phyloP scores from a whole-genome alignment of 768 basidiomycete species.

The Psilocybe subaeruginosa region DNA sequence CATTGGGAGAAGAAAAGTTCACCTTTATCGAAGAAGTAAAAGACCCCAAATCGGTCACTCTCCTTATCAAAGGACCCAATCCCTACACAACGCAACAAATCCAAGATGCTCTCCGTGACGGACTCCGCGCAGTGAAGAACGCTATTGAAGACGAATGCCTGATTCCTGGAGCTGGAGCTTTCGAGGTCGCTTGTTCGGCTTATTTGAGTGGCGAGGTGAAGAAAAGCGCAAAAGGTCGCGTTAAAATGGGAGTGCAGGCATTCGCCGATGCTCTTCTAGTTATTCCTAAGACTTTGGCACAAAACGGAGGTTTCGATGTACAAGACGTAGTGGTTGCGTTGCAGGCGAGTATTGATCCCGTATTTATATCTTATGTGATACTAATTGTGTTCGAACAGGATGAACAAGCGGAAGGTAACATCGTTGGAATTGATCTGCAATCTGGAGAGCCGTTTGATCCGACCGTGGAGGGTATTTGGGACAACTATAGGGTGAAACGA shows the following conservation, averaged over 20 bases:
- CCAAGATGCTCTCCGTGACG: conserved; percentile 97
- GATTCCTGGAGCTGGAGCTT: conserved; percentile 97
- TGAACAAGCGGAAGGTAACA: conserved; percentile 91
- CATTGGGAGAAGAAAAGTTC: conserved; percentile 97
- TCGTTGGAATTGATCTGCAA: conserved; percentile 89
- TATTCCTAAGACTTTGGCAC: conserved; percentile 95
- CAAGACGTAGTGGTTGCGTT: conserved; percentile 92
- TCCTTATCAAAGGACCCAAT: conserved; percentile 98
- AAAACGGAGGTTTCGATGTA: conserved; percentile 96
- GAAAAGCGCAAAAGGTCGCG: conserved; percentile 87
- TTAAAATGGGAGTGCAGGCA: conserved; percentile 97
- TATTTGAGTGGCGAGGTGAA: conserved; percentile 82
- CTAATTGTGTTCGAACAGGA: conserved; percentile 51
- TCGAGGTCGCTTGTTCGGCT: conserved; percentile 90
- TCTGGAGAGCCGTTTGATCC: conserved; percentile 98
- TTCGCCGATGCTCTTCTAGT: conserved; percentile 93
- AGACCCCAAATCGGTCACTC: conserved; percentile 91
- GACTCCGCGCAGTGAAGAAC: conserved; percentile 95
- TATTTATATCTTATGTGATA: neutral
- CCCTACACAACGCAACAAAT: conserved; percentile 95
- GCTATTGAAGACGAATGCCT: conserved; percentile 88
- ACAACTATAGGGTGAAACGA: conserved; percentile 97
- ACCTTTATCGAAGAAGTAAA: conserved; percentile 98
- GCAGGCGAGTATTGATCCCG: conserved; percentile 53
- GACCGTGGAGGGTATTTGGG: conserved; percentile 95